Evolutionary conservation across 176 grass and related monocot genomes (phyloP), one percentile per base, ranked within the genome.

Genomic region (Avena sativa): DNA sequence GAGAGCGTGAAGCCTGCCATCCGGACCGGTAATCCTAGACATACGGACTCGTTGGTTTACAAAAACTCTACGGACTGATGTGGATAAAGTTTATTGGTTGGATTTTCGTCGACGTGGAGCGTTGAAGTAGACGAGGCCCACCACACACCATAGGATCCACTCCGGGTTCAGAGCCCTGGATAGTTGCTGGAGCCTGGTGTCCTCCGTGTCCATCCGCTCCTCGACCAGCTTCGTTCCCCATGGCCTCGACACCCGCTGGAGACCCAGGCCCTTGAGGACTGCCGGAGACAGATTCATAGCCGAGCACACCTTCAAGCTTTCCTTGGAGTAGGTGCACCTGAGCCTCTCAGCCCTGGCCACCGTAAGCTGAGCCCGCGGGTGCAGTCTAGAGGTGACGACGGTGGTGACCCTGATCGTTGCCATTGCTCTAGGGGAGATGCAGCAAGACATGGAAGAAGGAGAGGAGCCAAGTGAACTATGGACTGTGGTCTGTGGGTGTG

Each of bases 201-300:
- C 5, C 40, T 43, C 40, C 10, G 43, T 73, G 21, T 62, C 59
- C 9, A 25, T 4, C 59, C 59, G n/a, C 59, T 62, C 21, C 59
- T 62, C 21, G 3, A 25, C 59, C 9, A 62, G 59, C 59, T 9
- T 11, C 9, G n/a, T 3, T 1, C n/a, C n/a, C n/a, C 58, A 23
- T 23, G 58, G 58, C 2, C 58, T 23, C 9, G 3, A 23, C n/a
- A n/a, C n/a, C 8, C 9, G 58, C 3, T 9, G 9, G 58, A 61
- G 58, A 89, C 91, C 59, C 21, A 25, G 9, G 21, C 59, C 59
- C 21, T 72, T 47, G 43, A 44, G 8, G 6, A 48, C 70, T 19
- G 4, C 40, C 43, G 43, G 20, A 1, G 70, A 3, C 20, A 21
- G n/a, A 25, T 62, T 11, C 43, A 48, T 2, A 73, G 12, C 71